These are phyloP conservation scores for Phytophthora boehmeriae DNA, from an alignment of 352 stramenopile species.

Conservation along the genomic window DNA sequence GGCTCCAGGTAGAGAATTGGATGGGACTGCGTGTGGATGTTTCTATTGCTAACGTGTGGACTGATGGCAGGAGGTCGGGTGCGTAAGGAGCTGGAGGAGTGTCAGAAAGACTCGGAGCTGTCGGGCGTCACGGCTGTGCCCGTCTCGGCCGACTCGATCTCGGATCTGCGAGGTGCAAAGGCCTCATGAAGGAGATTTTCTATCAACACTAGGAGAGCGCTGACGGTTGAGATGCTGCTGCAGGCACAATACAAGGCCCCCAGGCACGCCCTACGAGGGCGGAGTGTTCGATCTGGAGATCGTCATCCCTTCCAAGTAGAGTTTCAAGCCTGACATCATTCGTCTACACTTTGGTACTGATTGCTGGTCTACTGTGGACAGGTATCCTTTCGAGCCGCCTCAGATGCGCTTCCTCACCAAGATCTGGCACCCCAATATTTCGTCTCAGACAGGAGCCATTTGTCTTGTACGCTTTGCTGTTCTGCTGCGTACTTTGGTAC, in stretches of 20 bases:
- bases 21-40: no score
- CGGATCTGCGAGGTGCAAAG: conserved; percentile 34
- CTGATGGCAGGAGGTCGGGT: conserved; percentile 61
- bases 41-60: background rate
- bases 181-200: no score
- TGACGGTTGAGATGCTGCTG: background rate
- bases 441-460: conserved; percentile 96
- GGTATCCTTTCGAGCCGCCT: conserved; percentile 95
- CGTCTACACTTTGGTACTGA: no score
- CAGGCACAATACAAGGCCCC: conserved; percentile 76
- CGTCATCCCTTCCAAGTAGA: conserved; percentile 93
- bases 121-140: conserved; percentile 77
- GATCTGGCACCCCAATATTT: conserved; percentile 98
- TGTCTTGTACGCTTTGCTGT: conserved; percentile 76
- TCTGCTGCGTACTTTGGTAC: background rate
- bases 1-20: background rate
- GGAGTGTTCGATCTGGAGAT: conserved; percentile 94
- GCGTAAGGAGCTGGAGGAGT: conserved; percentile 90
- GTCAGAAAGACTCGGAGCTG: conserved; percentile 79
- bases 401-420: conserved; percentile 95
- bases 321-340: no score
- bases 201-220: no score
- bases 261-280: conserved; percentile 88
- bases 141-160: conserved; percentile 35
- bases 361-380: conserved; percentile 16